Conservation (phyloP, 345 rosid species). For the Salix dunnii region DNA sequence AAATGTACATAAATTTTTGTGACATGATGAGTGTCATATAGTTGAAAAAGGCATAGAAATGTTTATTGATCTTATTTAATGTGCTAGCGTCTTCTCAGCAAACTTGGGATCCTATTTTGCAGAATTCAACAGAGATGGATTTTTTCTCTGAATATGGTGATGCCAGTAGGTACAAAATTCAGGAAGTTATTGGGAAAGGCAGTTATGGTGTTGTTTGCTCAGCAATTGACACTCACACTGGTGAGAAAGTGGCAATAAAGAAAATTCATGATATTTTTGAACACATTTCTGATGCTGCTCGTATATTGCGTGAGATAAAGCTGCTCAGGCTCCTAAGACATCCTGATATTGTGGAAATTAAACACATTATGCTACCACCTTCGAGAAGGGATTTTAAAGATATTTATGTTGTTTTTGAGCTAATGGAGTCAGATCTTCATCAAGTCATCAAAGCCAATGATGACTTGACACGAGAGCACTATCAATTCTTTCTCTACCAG, state of each 20-base stretch:
- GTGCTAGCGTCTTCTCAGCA: slow-evolving; percentile 2
- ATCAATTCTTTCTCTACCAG: slow-evolving; percentile 92
- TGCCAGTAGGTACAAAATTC: slow-evolving; percentile 73
- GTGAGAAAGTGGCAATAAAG: slow-evolving; percentile 87
- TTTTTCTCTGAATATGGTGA: slow-evolving; percentile 95
- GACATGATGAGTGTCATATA: background rate
- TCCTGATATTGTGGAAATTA: slow-evolving; percentile 92
- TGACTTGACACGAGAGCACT: slow-evolving; percentile 89
- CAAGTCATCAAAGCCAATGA: slow-evolving; percentile 97
- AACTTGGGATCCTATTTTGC: slow-evolving; percentile 24
- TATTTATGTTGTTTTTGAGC: slow-evolving; percentile 94
- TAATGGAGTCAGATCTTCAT: slow-evolving; percentile 95
- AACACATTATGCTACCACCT: slow-evolving; percentile 94
- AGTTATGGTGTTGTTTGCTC: slow-evolving; percentile 96
- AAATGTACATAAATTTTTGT: background rate
- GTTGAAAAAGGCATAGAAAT: background rate
- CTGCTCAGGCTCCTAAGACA: slow-evolving; percentile 78
- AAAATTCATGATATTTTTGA: slow-evolving; percentile 87
- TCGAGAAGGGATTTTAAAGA: slow-evolving; percentile 89
- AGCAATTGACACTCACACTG: slow-evolving; percentile 76
- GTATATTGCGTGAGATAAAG: slow-evolving; percentile 89
- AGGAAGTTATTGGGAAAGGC: slow-evolving; percentile 92
- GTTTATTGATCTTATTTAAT: background rate
- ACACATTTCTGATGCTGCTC: slow-evolving; percentile 87
- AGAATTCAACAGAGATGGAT: slow-evolving; percentile 78